These are phyloP conservation scores for Voacanga thouarsii DNA, from an alignment of 257 asterid species.

Conservation along the genomic window DNA sequence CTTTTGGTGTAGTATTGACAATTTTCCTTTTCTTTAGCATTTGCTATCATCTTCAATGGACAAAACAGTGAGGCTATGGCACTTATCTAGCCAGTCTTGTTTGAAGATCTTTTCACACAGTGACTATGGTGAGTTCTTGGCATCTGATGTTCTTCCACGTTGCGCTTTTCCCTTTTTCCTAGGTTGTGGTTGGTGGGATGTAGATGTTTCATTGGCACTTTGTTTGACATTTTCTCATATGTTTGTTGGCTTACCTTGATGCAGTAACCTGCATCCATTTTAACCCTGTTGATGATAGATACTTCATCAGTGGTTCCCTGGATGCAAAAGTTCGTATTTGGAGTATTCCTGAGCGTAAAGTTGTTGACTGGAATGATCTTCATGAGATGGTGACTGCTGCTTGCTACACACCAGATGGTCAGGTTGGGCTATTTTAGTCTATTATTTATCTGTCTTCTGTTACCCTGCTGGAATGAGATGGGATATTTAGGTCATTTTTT, in stretches of 20 bases:
- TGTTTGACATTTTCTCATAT: slow-evolving; percentile 2
- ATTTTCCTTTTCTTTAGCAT: slow-evolving; percentile 38
- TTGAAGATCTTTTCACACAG: slow-evolving; percentile 81
- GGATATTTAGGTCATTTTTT: slow-evolving; percentile 16
- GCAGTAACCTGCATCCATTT: slow-evolving; percentile 98
- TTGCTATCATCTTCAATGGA: slow-evolving; percentile 93
- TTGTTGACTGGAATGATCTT: slow-evolving; percentile 96
- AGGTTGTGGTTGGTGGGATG: background rate
- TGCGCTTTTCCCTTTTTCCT: background rate
- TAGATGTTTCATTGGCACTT: background rate
- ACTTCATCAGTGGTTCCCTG: slow-evolving; percentile 96
- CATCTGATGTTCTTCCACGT: background rate
- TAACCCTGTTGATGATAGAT: slow-evolving; percentile 93
- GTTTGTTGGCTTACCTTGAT: slow-evolving; percentile 25
- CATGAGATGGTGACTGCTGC: slow-evolving; percentile 99
- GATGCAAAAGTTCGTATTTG: slow-evolving; percentile 99
- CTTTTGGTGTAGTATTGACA: slow-evolving; percentile 6
- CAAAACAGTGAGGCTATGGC: slow-evolving; percentile 83
- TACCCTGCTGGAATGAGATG: slow-evolving; percentile 16
- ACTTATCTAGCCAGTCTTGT: slow-evolving; percentile 58
- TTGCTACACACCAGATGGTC: slow-evolving; percentile 98
- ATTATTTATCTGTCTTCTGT: slow-evolving; percentile 10
- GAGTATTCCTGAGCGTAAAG: slow-evolving; percentile 94
- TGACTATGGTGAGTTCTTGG: slow-evolving; percentile 67
- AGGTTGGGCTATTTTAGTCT: slow-evolving; percentile 50